Conservation (phyloP, 1,284 basidiomycete genomes). For the Leccinum huronense region DNA sequence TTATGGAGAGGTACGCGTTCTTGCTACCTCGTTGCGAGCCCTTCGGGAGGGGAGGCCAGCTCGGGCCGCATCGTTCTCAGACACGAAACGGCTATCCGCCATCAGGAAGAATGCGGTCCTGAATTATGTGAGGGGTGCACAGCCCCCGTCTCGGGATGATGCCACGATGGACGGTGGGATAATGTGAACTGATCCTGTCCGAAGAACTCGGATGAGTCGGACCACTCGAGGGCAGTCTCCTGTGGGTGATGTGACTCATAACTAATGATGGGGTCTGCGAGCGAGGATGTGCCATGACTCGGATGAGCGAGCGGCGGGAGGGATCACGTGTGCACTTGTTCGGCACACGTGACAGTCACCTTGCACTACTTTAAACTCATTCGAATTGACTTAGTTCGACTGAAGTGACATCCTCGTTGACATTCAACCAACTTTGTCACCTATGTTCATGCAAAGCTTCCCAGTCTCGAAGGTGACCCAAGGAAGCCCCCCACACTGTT, state of each 20-base stretch:
- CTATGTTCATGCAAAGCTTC: too few species aligned
- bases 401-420: too few species aligned
- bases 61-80: constrained; percentile 32
- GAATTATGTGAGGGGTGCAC: constrained; percentile 32
- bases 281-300: not conserved
- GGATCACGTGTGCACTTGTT: too few species aligned
- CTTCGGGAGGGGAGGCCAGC: constrained; percentile 29
- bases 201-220: constrained; percentile 29
- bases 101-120: constrained; percentile 32
- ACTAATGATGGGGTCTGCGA: constrained; percentile 22
- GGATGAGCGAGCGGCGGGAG: too few species aligned
- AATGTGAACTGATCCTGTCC: constrained; percentile 34
- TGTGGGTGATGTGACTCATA: constrained; percentile 9
- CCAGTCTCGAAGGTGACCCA: too few species aligned
- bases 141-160: constrained; percentile 30
- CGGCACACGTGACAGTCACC: too few species aligned
- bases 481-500: too few species aligned
- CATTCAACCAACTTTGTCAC: too few species aligned
- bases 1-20: constrained; percentile 58
- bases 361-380: too few species aligned
- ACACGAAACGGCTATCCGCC: constrained; percentile 37
- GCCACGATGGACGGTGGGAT: constrained; percentile 35
- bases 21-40: constrained; percentile 35
- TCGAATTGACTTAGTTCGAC: too few species aligned
- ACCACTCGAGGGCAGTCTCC: constrained; percentile 29